Base-by-base conservation (phyloP, 257 asterid species). In the Striga asiatica region DNA sequence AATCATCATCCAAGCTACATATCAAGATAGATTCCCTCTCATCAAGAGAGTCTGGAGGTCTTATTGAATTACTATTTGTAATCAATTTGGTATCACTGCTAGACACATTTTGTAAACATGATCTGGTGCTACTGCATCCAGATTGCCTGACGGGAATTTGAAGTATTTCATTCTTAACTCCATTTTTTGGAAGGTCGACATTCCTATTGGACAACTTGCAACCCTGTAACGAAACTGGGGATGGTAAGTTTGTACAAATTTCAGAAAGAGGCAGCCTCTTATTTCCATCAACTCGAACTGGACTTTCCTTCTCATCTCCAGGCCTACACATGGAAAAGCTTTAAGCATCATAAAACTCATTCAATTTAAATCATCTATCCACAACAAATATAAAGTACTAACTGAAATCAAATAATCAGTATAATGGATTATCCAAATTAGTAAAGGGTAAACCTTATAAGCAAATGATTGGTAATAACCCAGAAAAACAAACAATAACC, bases 241-340 rank as follows among this genome's bases (percentile, higher is more conserved):
- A 31, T 19, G 66, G 50, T 34, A 52, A 25, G 61, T 83, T 86
- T 59, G 56, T 41, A n/a, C 73, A 66, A 55, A 84, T 73, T 54
- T 77, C 73, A 3, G 82, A 64, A 24, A 87, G 80, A 41, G 96
- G 94, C 58, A 50, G 42, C 71, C 91, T 79, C 73, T 60, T 57
- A 51, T 56, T 20, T 51, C 57, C 78, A 69, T 50, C 65, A 59
- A 28, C 34, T 20, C 9, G 61, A 52, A 62, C 55, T 73, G 25
- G 25, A n/a, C n/a, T 62, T 72, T 47, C 68, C 58, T 68, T 56
- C 42, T 63, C 70, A 54, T 63, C 67, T 39, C 48, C 78, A 56
- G 50, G 70, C 73, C 89, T 79, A 63, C 5, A 63, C 58, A 54
- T 25, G 51, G 48, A 41, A 65, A 35, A 61, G 6, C 22, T 29